Conservation (phyloP, 192 early-diverging fungal genomes). For the Powellomyces hirtus region DNA sequence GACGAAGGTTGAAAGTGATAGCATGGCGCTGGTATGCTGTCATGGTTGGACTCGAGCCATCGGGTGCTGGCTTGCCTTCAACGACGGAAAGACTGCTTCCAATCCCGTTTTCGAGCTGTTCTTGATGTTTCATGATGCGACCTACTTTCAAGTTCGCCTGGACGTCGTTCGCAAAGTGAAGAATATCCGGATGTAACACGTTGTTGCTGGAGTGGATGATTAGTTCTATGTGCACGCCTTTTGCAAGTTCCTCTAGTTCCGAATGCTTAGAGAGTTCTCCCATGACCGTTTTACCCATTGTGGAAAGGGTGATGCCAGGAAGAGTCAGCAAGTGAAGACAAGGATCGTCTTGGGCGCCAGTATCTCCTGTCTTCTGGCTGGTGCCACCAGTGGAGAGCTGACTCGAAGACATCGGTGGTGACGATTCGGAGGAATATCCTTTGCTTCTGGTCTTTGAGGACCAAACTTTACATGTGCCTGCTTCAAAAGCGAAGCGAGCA, state of each 20-base stretch:
- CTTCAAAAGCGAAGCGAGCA: slow-evolving; percentile 30
- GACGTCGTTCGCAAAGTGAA: slow-evolving; percentile 69
- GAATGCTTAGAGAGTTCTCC: slow-evolving; percentile 1
- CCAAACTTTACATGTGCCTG: slow-evolving; percentile 36
- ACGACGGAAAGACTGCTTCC: slow-evolving; percentile 6
- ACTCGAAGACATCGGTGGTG: slow-evolving; percentile 11
- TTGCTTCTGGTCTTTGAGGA: slow-evolving; percentile 2
- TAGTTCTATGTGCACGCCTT: slow-evolving; percentile 59
- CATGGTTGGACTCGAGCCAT: neutral
- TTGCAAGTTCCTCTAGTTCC: slow-evolving; percentile 1
- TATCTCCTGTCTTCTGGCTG: slow-evolving; percentile 16
- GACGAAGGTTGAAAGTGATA: slow-evolving; percentile 53
- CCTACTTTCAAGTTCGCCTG: slow-evolving; percentile 59
- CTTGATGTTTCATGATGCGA: slow-evolving; percentile 27
- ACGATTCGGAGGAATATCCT: neutral
- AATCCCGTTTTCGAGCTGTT: slow-evolving; percentile 30
- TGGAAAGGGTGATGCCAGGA: slow-evolving; percentile 35
- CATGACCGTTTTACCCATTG: slow-evolving; percentile 36
- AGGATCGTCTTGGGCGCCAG: slow-evolving; percentile 15
- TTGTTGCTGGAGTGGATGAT: slow-evolving; percentile 70
- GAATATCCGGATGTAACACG: slow-evolving; percentile 64
- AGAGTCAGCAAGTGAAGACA: slow-evolving; percentile 30
- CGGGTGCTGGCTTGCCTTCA: neutral
- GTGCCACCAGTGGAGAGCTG: slow-evolving; percentile 20
- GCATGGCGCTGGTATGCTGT: slow-evolving; percentile 40